Base-by-base conservation (phyloP, 805 yeast species). In the Metschnikowia peoriensis region DNA sequence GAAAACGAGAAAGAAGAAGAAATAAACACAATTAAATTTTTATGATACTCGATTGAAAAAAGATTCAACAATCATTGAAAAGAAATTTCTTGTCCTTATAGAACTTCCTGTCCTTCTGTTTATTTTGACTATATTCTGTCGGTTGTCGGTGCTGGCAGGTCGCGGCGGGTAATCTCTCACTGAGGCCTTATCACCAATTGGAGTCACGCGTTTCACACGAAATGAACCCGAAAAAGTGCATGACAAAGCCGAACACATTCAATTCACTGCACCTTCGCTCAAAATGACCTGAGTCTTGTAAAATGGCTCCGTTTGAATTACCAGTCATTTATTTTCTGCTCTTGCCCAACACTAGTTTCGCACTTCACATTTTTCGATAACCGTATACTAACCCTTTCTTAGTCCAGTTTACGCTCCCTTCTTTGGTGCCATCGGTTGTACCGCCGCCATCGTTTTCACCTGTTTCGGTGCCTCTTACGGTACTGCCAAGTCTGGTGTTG, bases 341-440 rank as follows among this genome's bases (percentile, higher is more conserved):
- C 22, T 22, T 4, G 22, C 22, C 22, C 22, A 22, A 22, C 22
- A 22, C 22, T 22, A 22, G 22, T 22, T 3, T 22, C 4, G 22
- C 22, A 22, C 22, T 22, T 22, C 22, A 22, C 22, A 22, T 15
- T n/a, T 7, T 3, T 32, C 38, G 15, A 27, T 8, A 22, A 38
- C 16, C 2, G 22, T 5, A 10, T 45, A 59, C 59, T 53, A 51
- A 54, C 58, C 10, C 12, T 28, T 14, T 15, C 6, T 10, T 41
- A 57, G 61, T 77, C 69, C 69, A 52, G 68, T 66, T 56, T 66
- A 65, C 57, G 69, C 69, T 48, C 99, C 99, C 72, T 94, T 94
- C 82, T 94, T 94, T 75, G 99, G 99, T 68, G 93, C 97, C 63
- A 89, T 94, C 69, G 99, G 99, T 71, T 96, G 99, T 82, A 96